Evolutionary conservation across 1,284 basidiomycete species (phyloP).

Genomic region (Schizopora paradoxa): DNA sequence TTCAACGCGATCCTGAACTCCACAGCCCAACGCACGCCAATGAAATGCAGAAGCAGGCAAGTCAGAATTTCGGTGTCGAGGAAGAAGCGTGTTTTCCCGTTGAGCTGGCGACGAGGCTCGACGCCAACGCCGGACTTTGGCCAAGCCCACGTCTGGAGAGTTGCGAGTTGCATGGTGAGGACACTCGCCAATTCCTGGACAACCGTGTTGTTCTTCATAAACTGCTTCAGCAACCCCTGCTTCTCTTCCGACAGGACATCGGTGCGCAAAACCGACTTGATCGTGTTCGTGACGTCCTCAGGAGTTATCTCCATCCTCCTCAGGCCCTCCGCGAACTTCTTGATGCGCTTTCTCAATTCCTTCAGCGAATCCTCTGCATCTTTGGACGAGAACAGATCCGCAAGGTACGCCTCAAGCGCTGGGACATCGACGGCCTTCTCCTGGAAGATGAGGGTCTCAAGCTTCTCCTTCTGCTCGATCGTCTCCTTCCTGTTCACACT

Average conservation of each 20-base stretch:
- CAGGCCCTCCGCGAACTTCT: conserved; percentile 24
- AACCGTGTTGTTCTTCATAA: conserved; percentile 32
- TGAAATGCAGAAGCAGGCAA: conserved; percentile 36
- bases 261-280: conserved; percentile 29
- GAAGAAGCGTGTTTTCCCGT: conserved; percentile 41
- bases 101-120: conserved; percentile 38
- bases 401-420: conserved; percentile 29
- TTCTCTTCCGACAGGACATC: conserved; percentile 37
- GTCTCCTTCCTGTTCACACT: conserved; percentile 35
- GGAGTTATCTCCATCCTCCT: conserved; percentile 23
- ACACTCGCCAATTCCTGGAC: conserved; percentile 36
- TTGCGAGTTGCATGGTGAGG: conserved; percentile 36
- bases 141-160: conserved; percentile 36
- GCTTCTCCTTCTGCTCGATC: conserved; percentile 35
- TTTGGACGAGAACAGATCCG: conserved; percentile 30
- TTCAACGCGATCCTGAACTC: conserved; percentile 30
- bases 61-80: conserved; percentile 42
- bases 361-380: conserved; percentile 27
- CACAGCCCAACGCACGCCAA: conserved; percentile 36
- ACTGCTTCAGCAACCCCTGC: conserved; percentile 33
- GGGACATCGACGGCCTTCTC: conserved; percentile 28
- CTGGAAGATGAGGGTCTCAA: conserved; percentile 36
- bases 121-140: conserved; percentile 33
- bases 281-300: conserved; percentile 26
- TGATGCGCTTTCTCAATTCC: conserved; percentile 27